Base-by-base conservation (phyloP, 495 filamentous ascomycete genomes). In the Xylaria longipes region DNA sequence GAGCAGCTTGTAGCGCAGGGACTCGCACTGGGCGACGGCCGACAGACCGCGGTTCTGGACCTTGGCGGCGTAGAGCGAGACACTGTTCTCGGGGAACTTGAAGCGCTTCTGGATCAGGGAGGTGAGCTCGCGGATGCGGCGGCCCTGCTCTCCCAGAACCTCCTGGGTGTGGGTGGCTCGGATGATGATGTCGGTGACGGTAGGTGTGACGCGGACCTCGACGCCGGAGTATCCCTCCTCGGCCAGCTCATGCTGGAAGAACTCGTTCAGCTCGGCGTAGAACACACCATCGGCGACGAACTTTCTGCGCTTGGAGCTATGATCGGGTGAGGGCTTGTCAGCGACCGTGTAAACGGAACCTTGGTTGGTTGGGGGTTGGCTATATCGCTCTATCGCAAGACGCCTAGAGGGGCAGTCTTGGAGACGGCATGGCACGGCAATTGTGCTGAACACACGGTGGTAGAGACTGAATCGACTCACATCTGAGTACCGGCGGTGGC, bases 251-350 rank as follows among this genome's bases (percentile, higher is more conserved):
- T 97, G 95, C 89, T 98, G 97, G 94, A 99, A 99, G 93, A 99
- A 99, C 88, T 99, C 96, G 92, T 98, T 99, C 85, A 98, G 87
- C 87, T 99, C 96, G 87, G 97, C 97, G 85, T 98, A 99, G 93
- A 98, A 99, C 83, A 98, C 97, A 88, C 96, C 97, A 85, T 98
- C 97, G 81, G 97, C 97, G 85, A 98, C 95, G 90, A 99, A 99
- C 93, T 99, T 99, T 87, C 96, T 92, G 83, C 94, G 91, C 92
- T 99, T 99, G 82, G 95, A 98, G 85, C 91, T 93, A 76, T 76
- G 75, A 15, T 45, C 12, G n/a, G 35, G 33, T 11, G 57, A 45
- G 56, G 52, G 12, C 14, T n/a, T 31, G 75, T 78, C 69, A 76
- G 71, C 66, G 31, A n/a, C 70, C 69, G n/a, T n/a, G 25, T 7